Base-by-base conservation (phyloP, 148 eudicot genomes). In the Cornus florida region DNA sequence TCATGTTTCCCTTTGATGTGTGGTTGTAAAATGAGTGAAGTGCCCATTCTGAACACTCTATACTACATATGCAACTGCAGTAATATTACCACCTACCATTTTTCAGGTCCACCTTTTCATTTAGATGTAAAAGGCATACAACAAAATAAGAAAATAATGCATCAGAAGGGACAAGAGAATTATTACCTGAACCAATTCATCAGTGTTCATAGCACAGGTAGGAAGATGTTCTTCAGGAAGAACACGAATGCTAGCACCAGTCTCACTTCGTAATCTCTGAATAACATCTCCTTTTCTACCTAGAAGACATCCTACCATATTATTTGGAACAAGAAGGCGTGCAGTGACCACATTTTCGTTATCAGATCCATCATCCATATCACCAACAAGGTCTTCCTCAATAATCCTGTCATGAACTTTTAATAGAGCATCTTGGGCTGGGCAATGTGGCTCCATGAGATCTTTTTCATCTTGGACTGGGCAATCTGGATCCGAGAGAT, bases 281-380 rank as follows among this genome's bases (percentile, higher is more conserved):
- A 93, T 93, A 73, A 93, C 93, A 81, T 92, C 97, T 41, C 97
- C 97, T 68, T 90, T 91, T 87, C 83, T 92, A 11, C 97, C 97
- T 66, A 92, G 78, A 75, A 92, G 81, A 73, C 97, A 92, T 35
- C 97, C 97, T 16, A 92, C 97, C 82, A 83, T 77, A 82, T 81
- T 85, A 74, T 88, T 90, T 33, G 97, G 88, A 86, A 92, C 97
- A 84, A 92, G 93, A 60, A 92, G 90, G 65, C 97, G 94, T 57
- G 91, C 88, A 71, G 88, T 86, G 56, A 93, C 86, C 20, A 77
- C 84, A 69, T 23, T 70, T 60, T 83, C 84, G 23, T 83, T 69
- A 56, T 81, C 85, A 65, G 19, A 17, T 53, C 5, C 59, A 53
- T 16, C 59, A 7, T 84, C 84, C 17, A 13, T 14, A 8, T 19